Percentiles rank a stretch among this genome's conserved stretches.
These are phyloP conservation scores for Kodamaea laetipori DNA, from an alignment of 805 yeast species.

Conservation along the genomic window DNA sequence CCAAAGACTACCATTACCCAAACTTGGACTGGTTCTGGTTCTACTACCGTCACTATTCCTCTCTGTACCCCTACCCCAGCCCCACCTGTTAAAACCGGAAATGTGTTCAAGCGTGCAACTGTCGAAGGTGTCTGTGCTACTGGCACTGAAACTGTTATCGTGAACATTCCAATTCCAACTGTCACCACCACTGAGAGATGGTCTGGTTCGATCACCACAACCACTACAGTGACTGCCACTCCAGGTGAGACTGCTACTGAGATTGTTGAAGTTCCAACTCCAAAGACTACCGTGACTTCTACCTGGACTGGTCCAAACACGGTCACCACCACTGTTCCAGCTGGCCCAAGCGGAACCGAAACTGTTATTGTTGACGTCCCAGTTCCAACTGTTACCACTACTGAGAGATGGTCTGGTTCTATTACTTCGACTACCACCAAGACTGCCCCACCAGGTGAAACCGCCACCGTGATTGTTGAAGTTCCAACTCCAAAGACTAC, in stretches of 20 bases:
- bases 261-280: constrained; percentile 20
- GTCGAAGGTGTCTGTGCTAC: not conserved
- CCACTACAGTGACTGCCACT: constrained; percentile 8
- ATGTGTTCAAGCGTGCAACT: constrained; percentile 3
- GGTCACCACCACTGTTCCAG: constrained; percentile 7
- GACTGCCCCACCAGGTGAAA: constrained; percentile 10
- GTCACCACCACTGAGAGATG: no score
- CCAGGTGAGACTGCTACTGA: constrained; percentile 15
- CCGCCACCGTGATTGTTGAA: constrained; percentile 15
- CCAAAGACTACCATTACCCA: constrained; percentile 16
- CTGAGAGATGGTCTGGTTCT: constrained; percentile 11
- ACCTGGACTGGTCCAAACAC: constrained; percentile 16
- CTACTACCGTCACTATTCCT: constrained; percentile 2
- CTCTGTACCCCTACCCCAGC: constrained; percentile 11
- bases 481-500: constrained; percentile 9
- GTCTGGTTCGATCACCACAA: not conserved
- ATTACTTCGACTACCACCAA: constrained; percentile 13
- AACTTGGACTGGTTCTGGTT: constrained; percentile 16
- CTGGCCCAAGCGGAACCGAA: constrained; percentile 12
- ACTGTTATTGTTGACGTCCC: constrained; percentile 16
- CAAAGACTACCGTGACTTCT: constrained; percentile 13
- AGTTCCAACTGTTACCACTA: constrained; percentile 10
- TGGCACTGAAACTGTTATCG: constrained; percentile 17
- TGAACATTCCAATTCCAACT: constrained; percentile 14
- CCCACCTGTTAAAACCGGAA: constrained; percentile 15